Percentiles rank a stretch among this genome's conserved stretches.
Evolutionary conservation across 345 rosid genomes (phyloP).

Genomic region (Linum trigynum): DNA sequence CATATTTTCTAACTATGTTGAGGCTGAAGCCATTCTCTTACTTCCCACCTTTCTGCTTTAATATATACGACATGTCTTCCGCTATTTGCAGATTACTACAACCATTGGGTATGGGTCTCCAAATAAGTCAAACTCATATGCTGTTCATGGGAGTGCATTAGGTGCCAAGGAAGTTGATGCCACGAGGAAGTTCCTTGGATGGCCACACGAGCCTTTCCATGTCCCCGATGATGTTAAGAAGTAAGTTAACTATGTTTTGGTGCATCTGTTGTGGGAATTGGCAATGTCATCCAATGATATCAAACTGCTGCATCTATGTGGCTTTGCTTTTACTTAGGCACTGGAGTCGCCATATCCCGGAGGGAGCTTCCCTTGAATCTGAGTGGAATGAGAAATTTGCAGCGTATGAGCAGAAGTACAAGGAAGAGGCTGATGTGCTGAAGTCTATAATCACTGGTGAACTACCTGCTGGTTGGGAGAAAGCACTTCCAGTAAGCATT

Average conservation of each 20-base stretch:
- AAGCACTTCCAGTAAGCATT: constrained; percentile 22
- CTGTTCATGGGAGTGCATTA: constrained; percentile 94
- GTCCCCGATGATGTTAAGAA: constrained; percentile 88
- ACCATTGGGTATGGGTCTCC: constrained; percentile 99
- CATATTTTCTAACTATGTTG: neutral
- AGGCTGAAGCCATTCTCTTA: neutral
- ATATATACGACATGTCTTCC: neutral
- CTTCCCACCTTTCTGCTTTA: neutral
- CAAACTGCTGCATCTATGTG: neutral
- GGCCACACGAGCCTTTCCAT: constrained; percentile 89
- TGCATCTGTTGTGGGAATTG: no score
- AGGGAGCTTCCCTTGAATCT: constrained; percentile 16
- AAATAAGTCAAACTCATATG: constrained; percentile 87
- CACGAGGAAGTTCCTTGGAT: constrained; percentile 90
- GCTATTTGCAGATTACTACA: constrained; percentile 54
- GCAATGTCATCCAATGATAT: constrained; percentile 6
- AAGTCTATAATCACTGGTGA: constrained; percentile 20
- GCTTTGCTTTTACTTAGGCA: neutral
- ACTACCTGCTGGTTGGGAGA: constrained; percentile 29
- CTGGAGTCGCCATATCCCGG: neutral
- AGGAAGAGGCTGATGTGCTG: constrained; percentile 22
- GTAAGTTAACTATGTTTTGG: constrained; percentile 27
- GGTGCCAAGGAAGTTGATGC: constrained; percentile 99
- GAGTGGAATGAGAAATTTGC: constrained; percentile 25
- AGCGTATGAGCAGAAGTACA: constrained; percentile 19